These are phyloP conservation scores for Silybum marianum DNA, from an alignment of 129 eudicot species.

Conservation along the genomic window DNA sequence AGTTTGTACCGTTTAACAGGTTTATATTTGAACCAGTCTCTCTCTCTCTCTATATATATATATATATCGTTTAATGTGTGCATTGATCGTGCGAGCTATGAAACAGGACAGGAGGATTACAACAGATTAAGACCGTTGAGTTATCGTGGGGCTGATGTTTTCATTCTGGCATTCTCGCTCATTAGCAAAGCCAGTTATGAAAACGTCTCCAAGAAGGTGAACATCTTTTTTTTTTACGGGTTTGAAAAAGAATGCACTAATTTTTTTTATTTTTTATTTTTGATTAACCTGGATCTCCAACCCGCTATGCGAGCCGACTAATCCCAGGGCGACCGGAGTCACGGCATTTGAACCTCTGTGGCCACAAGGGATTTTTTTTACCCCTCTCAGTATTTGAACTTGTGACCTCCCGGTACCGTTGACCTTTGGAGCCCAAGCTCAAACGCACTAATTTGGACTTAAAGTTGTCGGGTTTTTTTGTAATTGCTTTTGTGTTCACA, in stretches of 20 bases:
- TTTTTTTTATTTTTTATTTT: too few relatives aligned
- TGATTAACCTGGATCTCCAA: too few relatives aligned
- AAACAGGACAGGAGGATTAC: constrained; percentile 98
- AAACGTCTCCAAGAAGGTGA: constrained; percentile 91
- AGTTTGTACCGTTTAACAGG: too few relatives aligned
- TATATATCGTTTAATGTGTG: background rate
- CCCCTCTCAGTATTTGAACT: too few relatives aligned
- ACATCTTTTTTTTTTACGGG: background rate
- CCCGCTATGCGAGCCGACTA: too few relatives aligned
- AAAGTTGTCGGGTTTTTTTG: background rate
- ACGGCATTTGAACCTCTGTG: too few relatives aligned
- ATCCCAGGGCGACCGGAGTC: too few relatives aligned
- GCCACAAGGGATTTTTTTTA: too few relatives aligned
- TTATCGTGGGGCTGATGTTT: constrained; percentile 99
- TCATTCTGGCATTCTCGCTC: constrained; percentile 94
- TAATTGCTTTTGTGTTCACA: constrained; percentile 35
- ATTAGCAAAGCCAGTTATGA: constrained; percentile 99
- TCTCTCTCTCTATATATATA: too few relatives aligned
- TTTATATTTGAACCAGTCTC: too few relatives aligned
- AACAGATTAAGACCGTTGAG: constrained; percentile 99
- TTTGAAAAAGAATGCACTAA: background rate
- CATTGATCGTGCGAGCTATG: constrained; percentile 7
- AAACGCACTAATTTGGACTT: constrained; percentile 11
- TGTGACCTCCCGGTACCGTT: too few relatives aligned
- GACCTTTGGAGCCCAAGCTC: too few relatives aligned